Percentiles rank a stretch among this genome's conserved stretches.
These are phyloP conservation scores for Lathyrus tuberosus DNA, from an alignment of 306 rosid species.

Conservation along the genomic window DNA sequence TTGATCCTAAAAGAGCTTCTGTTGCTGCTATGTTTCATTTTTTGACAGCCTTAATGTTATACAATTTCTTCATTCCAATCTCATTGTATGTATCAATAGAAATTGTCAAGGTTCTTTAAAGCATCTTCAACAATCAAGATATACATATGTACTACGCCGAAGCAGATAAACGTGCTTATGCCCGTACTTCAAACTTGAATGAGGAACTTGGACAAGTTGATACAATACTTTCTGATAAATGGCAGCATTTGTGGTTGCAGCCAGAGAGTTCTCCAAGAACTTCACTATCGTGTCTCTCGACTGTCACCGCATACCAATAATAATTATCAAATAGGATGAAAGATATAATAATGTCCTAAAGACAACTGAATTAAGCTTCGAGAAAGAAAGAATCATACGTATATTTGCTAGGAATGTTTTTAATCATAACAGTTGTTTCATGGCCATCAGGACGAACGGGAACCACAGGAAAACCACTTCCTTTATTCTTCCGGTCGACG, in stretches of 20 bases:
- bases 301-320: too few relatives aligned
- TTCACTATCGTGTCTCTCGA: too few relatives aligned
- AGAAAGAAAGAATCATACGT: too few relatives aligned
- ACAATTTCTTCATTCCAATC: conserved; percentile 73
- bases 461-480: too few relatives aligned
- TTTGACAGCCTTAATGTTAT: conserved; percentile 87
- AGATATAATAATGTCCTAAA: too few relatives aligned
- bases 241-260: conserved; percentile 98
- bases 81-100: conserved; percentile 90
- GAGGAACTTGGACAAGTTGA: conserved; percentile 99
- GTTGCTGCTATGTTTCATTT: conserved; percentile 69
- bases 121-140: conserved; percentile 85
- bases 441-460: too few relatives aligned
- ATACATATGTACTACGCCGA: conserved; percentile 88
- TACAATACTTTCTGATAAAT: conserved; percentile 92
- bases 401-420: too few relatives aligned
- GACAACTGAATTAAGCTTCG: too few relatives aligned
- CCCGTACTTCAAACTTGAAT: conserved; percentile 92
- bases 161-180: conserved; percentile 86
- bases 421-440: too few relatives aligned
- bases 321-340: too few relatives aligned
- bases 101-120: conserved; percentile 93
- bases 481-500: too few relatives aligned
- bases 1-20: conserved; percentile 68
- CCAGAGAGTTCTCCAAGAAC: conserved; percentile 90